phyloP scores from a whole-genome alignment of 2,329 filamentous ascomycete genomes.

The Colletotrichum chrysophilum region DNA sequence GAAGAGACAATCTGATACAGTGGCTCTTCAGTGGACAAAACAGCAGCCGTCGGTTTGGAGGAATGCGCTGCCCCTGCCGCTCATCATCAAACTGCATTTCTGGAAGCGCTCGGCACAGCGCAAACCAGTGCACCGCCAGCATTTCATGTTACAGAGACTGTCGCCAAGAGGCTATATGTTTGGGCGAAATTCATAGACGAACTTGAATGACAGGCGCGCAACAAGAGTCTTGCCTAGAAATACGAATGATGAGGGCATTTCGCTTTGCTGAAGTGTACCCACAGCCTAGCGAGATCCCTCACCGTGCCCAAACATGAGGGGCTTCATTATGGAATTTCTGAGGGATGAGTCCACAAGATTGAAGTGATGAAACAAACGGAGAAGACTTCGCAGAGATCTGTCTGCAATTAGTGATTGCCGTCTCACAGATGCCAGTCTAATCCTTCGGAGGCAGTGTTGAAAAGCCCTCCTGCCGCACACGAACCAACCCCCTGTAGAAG shows the following conservation, averaged over 20 bases:
- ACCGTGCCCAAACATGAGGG: not conserved
- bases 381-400: not conserved
- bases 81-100: slow-evolving; percentile 1
- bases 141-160: not conserved
- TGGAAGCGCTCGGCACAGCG: not conserved
- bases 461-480: not conserved
- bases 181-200: not conserved
- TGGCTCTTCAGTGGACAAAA: not conserved
- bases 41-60: not conserved
- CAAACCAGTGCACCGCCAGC: not conserved
- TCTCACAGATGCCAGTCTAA: not conserved
- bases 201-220: not conserved
- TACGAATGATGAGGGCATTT: not conserved
- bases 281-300: not conserved
- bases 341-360: not conserved
- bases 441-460: not conserved
- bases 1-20: not conserved
- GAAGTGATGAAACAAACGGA: not conserved
- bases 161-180: not conserved
- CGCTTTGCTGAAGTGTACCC: not conserved
- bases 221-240: not conserved
- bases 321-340: not conserved
- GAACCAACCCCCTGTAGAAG: not conserved
- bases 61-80: not conserved
- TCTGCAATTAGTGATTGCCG: not conserved